These are phyloP conservation scores for Camelina hispida DNA, from an alignment of 345 rosid genomes.

Conservation along the genomic window DNA sequence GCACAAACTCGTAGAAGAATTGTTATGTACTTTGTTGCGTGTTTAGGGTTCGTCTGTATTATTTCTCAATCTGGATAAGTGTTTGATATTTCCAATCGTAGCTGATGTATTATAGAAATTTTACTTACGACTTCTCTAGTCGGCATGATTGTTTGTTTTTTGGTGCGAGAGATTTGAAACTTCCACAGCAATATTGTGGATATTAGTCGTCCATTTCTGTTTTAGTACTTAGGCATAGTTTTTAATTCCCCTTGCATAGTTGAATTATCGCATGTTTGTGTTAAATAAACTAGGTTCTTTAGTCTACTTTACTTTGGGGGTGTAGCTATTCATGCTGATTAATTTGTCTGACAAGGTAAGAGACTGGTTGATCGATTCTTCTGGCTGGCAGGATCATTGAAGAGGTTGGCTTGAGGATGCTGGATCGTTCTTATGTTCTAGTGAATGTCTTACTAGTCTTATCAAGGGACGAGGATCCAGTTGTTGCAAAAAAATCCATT, in stretches of 20 bases:
- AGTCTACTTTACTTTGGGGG: neutral
- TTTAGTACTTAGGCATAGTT: no score
- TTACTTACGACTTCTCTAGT: no score
- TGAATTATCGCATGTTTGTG: neutral
- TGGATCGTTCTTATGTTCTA: conserved; percentile 62
- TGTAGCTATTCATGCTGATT: conserved; percentile 22
- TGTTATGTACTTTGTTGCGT: neutral
- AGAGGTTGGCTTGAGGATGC: conserved; percentile 69
- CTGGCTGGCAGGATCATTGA: conserved; percentile 75
- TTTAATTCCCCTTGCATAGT: neutral
- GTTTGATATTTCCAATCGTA: neutral
- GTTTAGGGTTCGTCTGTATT: conserved; percentile 26
- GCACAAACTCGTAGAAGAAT: conserved; percentile 10
- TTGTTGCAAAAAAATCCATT: conserved; percentile 70
- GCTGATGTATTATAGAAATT: no score
- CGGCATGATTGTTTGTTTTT: no score
- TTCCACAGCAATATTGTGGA: no score
- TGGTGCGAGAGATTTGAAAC: no score
- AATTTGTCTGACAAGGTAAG: conserved; percentile 25
- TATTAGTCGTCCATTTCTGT: no score
- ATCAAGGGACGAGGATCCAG: conserved; percentile 62
- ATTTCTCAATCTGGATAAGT: neutral
- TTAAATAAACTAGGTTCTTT: neutral
- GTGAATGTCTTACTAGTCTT: conserved; percentile 64
- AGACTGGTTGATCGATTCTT: conserved; percentile 31